Evolutionary conservation across 371 early-diverging fungal genomes (phyloP).

Genomic region (Apophysomyces elegans): DNA sequence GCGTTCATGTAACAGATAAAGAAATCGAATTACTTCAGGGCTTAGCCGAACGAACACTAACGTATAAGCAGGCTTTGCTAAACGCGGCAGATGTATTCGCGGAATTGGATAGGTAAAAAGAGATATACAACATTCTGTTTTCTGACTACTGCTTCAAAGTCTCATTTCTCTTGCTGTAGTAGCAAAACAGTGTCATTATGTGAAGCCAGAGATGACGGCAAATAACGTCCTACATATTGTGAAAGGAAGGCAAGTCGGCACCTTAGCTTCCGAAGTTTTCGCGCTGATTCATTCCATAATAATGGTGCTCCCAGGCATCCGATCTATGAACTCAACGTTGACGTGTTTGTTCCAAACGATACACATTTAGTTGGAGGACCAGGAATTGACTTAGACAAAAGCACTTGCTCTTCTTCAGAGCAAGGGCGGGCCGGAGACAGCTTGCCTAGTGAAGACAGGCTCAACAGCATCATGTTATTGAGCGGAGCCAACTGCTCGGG

Average conservation of each 20-base stretch:
- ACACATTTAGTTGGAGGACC: slow-evolving; percentile 48
- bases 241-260: slow-evolving; percentile 61
- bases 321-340: slow-evolving; percentile 67
- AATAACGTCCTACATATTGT: slow-evolving; percentile 55
- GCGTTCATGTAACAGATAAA: slow-evolving; percentile 46
- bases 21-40: slow-evolving; percentile 77
- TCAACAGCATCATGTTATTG: slow-evolving; percentile 60
- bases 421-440: not conserved
- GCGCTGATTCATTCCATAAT: too few species aligned
- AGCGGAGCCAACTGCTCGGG: slow-evolving; percentile 84
- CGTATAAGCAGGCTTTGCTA: slow-evolving; percentile 39
- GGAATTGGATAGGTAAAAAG: slow-evolving; percentile 73
- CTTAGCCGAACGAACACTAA: slow-evolving; percentile 59
- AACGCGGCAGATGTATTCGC: slow-evolving; percentile 50
- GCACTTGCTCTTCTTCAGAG: too few species aligned
- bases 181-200: slow-evolving; percentile 58
- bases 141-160: slow-evolving; percentile 35
- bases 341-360: slow-evolving; percentile 71
- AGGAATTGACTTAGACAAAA: too few species aligned
- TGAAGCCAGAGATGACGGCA: slow-evolving; percentile 59
- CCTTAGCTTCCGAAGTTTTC: too few species aligned
- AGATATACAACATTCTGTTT: not conserved
- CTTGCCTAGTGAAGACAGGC: not conserved
- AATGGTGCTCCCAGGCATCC: slow-evolving; percentile 61
- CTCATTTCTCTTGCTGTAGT: slow-evolving; percentile 66